Evolutionary conservation across 352 stramenopile species (phyloP), one percentile per base, ranked within the genome.

Genomic region (Pythium chondricola): DNA sequence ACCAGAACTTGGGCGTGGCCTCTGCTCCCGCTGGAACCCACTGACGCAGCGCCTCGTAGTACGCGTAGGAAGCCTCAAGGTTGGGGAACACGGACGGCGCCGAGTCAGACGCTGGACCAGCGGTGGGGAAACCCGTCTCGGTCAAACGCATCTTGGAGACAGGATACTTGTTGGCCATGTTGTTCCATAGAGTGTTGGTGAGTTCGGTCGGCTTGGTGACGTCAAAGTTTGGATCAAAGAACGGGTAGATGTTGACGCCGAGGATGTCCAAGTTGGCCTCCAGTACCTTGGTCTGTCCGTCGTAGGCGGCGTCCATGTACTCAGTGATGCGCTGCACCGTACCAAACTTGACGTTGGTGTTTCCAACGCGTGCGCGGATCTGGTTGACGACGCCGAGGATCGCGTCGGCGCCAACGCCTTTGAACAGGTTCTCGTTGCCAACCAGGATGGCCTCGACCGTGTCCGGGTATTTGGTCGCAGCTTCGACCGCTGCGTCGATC

Each of bases 181-280:
- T 45, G 31, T 69, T 52, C 69, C 68, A 86, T 16, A 69, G 49
- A 11, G 57, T 44, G 26, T 83, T 47, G 21, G 80, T 44, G 37
- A 82, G 55, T 10, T 60, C 70, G 11, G 53, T 50, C 9, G 68
- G 69, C 14, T 83, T 54, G 32, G 42, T 67, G 20, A 52, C 45
- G 37, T 83, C 60, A 56, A 83, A 84, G 48, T 65, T 77, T 43
- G 65, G 43, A 43, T 74, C 58, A 27, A 84, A 83, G 54, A 78
- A 84, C 33, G 68, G 71, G 45, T 79, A 83, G 53, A 79, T 79
- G 33, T 71, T 79, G n/a, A 77, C 71, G 6, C 71, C 68, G 10
- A 84, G 61, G 45, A 80, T 68, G 47, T 78, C 68, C 3, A 80
- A 57, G 35, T 58, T 64, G 20, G 26, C 45, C 10, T 58, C 50